Base-by-base conservation (phyloP, 106 monocot species). In the Dioscorea alata region DNA sequence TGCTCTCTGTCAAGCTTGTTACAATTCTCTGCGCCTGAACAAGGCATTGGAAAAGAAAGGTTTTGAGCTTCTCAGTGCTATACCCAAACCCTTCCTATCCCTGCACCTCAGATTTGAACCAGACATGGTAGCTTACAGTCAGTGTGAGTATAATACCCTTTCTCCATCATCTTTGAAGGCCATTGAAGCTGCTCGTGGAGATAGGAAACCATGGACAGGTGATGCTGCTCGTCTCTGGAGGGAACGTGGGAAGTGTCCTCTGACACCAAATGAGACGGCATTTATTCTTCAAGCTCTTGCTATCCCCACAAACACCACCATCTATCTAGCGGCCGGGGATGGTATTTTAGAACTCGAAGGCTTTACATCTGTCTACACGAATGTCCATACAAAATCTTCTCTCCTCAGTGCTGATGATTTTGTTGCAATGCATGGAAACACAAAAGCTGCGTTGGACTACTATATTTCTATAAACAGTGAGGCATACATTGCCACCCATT, bases 41-140 rank as follows among this genome's bases (percentile, higher is more conserved):
- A 82, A 81, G 65, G 73, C 59, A 54, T 72, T 97, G 70, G 78
- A 85, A 78, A 63, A 49, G 4, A 97, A 89, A 78, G 89, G 58
- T n/a, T 14, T 16, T 1, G 52, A 78, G 71, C 92, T 97, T 60
- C 70, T 97, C 0, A 66, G 63, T 62, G 73, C 82, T 17, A 97
- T 97, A 59, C 96, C 96, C 4, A 89, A 92, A 71, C 96, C 96
- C 28, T 97, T 92, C 78, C 71, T 92, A 12, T 78, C 92, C 10
- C 86, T 97, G 7, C 96, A 97, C 42, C 96, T 97, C 15, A 75
- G 96, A 50, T 97, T 92, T 24, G 96, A 92, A 60, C 96, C 96
- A 13, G 96, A 97, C 76, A 92, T 97, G 96, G 96, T 92, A 3
- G 96, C 92, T 34, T 92, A 89, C 67, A 89, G 91, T 65, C 86